Percentiles rank a stretch among this genome's conserved stretches.
Evolutionary conservation across 2,329 filamentous ascomycete species (phyloP).

Genomic region (Metarhizium sp.): DNA sequence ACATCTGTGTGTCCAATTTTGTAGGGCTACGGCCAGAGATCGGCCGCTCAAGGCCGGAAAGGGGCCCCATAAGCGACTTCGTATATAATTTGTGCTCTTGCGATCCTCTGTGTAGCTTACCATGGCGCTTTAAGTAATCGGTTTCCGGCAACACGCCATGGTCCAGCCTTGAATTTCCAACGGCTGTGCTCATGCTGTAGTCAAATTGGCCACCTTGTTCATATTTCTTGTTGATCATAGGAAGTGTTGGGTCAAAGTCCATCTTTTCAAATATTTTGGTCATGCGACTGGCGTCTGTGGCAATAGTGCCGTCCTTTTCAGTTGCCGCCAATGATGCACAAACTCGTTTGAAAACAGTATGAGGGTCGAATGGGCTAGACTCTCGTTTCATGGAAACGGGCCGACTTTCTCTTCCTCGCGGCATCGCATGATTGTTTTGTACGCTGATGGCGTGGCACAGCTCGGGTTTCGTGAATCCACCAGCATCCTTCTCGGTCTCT

Average conservation of each 20-base stretch:
- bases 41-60: slow-evolving; percentile 17
- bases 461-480: slow-evolving; percentile 49
- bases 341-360: slow-evolving; percentile 50
- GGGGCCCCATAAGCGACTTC: slow-evolving; percentile 16
- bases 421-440: slow-evolving; percentile 30
- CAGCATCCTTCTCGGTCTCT: slow-evolving; percentile 15
- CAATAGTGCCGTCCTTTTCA: slow-evolving; percentile 11
- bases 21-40: slow-evolving; percentile 23
- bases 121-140: slow-evolving; percentile 38
- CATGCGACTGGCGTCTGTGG: slow-evolving; percentile 21
- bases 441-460: slow-evolving; percentile 48
- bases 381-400: slow-evolving; percentile 35
- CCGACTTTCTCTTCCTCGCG: slow-evolving; percentile 21
- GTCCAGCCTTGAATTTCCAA: slow-evolving; percentile 19
- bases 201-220: slow-evolving; percentile 46
- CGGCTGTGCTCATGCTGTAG: slow-evolving; percentile 24
- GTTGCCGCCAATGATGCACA: slow-evolving; percentile 32
- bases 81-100: slow-evolving; percentile 16
- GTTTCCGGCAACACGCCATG: slow-evolving; percentile 32
- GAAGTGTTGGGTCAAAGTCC: slow-evolving; percentile 42
- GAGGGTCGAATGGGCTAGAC: slow-evolving; percentile 47
- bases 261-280: slow-evolving; percentile 45
- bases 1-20: slow-evolving; percentile 25
- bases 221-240: slow-evolving; percentile 49
- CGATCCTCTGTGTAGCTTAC: slow-evolving; percentile 28